Conservation (phyloP, 192 early-diverging fungal genomes). For the Geosiphon pyriformis region DNA sequence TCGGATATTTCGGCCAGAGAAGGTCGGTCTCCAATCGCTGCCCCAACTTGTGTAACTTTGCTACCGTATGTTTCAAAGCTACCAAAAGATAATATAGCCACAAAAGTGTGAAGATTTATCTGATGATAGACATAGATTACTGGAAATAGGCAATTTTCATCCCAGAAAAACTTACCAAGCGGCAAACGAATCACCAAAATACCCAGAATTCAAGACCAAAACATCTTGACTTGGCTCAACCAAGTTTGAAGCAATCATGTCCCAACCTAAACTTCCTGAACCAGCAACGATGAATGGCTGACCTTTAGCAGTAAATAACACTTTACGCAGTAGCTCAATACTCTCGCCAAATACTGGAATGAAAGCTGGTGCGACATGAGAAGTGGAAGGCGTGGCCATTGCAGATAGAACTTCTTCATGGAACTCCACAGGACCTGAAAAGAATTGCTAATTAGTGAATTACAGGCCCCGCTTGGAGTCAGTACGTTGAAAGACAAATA, state of each 20-base stretch:
- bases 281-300: conserved; percentile 95
- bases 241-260: conserved; percentile 89
- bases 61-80: conserved; percentile 86
- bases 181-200: conserved; percentile 94
- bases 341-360: conserved; percentile 80
- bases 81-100: too few relatives aligned
- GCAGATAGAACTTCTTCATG: conserved; percentile 76
- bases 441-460: not conserved
- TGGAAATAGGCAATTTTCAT: too few relatives aligned
- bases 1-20: conserved; percentile 58
- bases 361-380: conserved; percentile 88
- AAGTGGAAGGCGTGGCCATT: conserved; percentile 85
- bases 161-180: conserved; percentile 76
- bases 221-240: conserved; percentile 83
- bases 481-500: not conserved
- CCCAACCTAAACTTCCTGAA: conserved; percentile 98
- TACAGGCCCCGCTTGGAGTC: not conserved
- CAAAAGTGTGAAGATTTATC: too few relatives aligned
- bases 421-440: conserved; percentile 90
- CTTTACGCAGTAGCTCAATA: conserved; percentile 78
- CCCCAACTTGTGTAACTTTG: conserved; percentile 70
- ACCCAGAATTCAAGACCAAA: conserved; percentile 86
- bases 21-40: conserved; percentile 67
- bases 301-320: conserved; percentile 69
- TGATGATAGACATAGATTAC: too few relatives aligned